Evolutionary conservation across 2,329 filamentous ascomycete genomes (phyloP), one percentile per base, ranked within the genome.

Genomic region (Fusarium brachygibbosum): DNA sequence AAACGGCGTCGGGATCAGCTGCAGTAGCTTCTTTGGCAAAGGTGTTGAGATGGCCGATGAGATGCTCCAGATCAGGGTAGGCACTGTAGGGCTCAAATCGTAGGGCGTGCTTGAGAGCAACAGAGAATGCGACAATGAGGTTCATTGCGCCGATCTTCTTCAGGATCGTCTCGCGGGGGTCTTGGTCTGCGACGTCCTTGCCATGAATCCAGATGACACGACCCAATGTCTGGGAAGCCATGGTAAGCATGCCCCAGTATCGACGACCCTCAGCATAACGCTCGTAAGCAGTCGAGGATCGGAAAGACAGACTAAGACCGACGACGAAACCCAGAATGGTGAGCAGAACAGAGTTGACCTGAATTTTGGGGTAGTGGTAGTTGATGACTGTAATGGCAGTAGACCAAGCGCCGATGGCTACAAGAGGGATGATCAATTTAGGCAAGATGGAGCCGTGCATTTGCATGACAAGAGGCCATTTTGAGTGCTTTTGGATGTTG

Each of bases 171-270:
- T 91, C 84, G 73, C 93, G 93, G 21, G 85, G 84, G 12, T 82
- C 79, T 38, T 76, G 60, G 34, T 61, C 82, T 56, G 45, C 87
- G 82, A 31, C 84, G 83, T 70, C 90, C 83, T 76, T 92, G 10
- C 87, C 84, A 73, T 97, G 92, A 32, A 97, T 85, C 94, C 94
- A 98, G 76, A 96, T 92, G 12, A 92, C 84, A 23, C 94, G 89
- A 71, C 88, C 92, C 71, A 97, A 82, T 77, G 89, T 82, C 81
- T 93, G 83, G 73, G 84, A 81, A 75, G 91, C 90, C 78, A 85
- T 83, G 56, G 85, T 87, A 71, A 90, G 82, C 58, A 86, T 82
- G 1, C 88, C 83, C 88, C 88, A 91, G 72, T 84, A 87, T 71
- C 87, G 88, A 37, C 89, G 84, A 37, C 89, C 89, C 67, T 91